Evolutionary conservation across 2,329 filamentous ascomycete genomes (phyloP).

Genomic region (Amauroascus niger): DNA sequence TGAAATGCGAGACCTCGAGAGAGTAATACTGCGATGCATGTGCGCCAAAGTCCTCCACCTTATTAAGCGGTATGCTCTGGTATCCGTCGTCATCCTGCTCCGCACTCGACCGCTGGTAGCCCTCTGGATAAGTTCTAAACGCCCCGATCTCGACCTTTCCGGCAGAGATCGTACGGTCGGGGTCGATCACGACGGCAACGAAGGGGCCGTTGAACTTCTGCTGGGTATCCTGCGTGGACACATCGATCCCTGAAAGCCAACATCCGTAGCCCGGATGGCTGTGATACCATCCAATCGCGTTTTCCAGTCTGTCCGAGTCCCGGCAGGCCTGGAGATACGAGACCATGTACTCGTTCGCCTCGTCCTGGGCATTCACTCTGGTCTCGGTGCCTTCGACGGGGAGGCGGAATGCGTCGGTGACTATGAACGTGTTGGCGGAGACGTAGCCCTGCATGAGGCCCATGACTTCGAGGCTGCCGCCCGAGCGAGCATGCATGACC

Average conservation of each 20-base stretch:
- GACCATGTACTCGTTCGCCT: constrained; percentile 95
- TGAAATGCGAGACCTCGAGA: constrained; percentile 86
- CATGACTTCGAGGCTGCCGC: constrained; percentile 90
- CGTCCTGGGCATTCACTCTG: constrained; percentile 86
- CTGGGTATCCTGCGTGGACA: constrained; percentile 75
- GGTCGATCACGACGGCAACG: constrained; percentile 90
- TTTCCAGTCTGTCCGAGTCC: constrained; percentile 70
- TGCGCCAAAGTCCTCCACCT: constrained; percentile 91
- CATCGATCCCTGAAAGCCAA: constrained; percentile 95
- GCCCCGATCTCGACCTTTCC: constrained; percentile 96
- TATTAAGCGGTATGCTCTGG: constrained; percentile 71
- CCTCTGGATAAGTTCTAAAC: constrained; percentile 79
- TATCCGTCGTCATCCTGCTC: constrained; percentile 37
- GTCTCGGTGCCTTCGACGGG: constrained; percentile 99
- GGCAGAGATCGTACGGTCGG: constrained; percentile 85
- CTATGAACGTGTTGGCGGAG: constrained; percentile 68
- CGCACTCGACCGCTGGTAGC: constrained; percentile 51
- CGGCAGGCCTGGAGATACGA: constrained; percentile 69
- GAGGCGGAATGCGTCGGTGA: constrained; percentile 86
- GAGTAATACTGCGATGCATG: constrained; percentile 86
- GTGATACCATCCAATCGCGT: constrained; percentile 97
- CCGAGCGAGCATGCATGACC: constrained; percentile 97
- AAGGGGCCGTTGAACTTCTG: constrained; percentile 84
- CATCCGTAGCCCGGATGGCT: constrained; percentile 95
- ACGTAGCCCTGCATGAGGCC: constrained; percentile 96